phyloP scores from a whole-genome alignment of 1,284 basidiomycete species.

The Malassezia furfur region DNA sequence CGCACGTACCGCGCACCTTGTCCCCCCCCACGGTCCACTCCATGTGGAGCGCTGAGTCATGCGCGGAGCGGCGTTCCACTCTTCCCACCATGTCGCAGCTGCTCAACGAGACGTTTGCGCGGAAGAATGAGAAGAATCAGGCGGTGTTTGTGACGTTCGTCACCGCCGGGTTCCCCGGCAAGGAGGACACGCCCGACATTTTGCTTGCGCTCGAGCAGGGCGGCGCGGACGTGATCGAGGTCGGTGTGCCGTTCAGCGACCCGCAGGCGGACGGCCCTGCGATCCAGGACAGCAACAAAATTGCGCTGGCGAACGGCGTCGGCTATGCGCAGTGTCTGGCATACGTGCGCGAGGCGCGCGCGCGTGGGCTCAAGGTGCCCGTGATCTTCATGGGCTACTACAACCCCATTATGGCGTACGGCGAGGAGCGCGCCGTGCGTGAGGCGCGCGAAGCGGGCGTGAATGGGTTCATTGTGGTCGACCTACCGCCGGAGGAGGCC shows the following conservation, averaged over 20 bases:
- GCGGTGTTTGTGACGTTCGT: constrained; percentile 45
- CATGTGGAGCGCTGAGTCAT: constrained; percentile 9
- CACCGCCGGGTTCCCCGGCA: constrained; percentile 44
- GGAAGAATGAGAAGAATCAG: constrained; percentile 26
- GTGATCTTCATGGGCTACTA: constrained; percentile 69
- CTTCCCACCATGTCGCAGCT: constrained; percentile 10
- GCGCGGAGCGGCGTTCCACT: background rate
- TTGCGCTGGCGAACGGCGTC: constrained; percentile 39
- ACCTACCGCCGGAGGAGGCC: constrained; percentile 95
- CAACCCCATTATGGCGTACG: constrained; percentile 88
- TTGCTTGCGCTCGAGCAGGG: constrained; percentile 84
- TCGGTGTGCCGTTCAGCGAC: constrained; percentile 89
- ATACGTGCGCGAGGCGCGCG: constrained; percentile 68
- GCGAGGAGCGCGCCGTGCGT: constrained; percentile 81
- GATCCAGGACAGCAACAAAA: constrained; percentile 74
- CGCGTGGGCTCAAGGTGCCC: constrained; percentile 70
- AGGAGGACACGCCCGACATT: constrained; percentile 67
- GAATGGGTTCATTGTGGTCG: constrained; percentile 95
- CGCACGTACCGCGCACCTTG: constrained; percentile 3
- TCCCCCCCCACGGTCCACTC: constrained; percentile 9
- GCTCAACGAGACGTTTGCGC: constrained; percentile 9
- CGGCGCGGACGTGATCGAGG: constrained; percentile 87
- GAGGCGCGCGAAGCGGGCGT: constrained; percentile 81
- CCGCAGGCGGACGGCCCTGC: constrained; percentile 80
- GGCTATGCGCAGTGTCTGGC: constrained; percentile 52